These are phyloP conservation scores for Hamamelis virginiana DNA, from an alignment of 164 flowering plant genomes.

Conservation along the genomic window DNA sequence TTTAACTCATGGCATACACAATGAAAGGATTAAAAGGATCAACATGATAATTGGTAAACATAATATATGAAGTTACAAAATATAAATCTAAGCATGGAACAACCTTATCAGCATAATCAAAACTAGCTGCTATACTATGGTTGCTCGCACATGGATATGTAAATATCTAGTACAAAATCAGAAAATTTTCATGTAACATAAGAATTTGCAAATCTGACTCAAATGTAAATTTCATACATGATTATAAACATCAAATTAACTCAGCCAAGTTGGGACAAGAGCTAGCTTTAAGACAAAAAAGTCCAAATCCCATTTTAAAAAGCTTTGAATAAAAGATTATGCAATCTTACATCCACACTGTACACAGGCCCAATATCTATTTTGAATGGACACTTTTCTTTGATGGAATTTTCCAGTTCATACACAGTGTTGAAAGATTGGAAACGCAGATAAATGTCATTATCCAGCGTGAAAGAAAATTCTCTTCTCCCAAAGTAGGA, in stretches of 20 bases:
- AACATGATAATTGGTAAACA: not conserved
- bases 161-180: not conserved
- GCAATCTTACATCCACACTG: conserved; percentile 80
- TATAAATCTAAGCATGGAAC: too few relatives aligned
- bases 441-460: conserved; percentile 70
- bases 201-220: too few relatives aligned
- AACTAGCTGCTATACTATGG: not conserved
- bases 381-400: conserved; percentile 79
- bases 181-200: too few relatives aligned
- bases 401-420: conserved; percentile 76
- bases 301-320: too few relatives aligned
- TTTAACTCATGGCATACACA: too few relatives aligned
- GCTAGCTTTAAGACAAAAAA: too few relatives aligned
- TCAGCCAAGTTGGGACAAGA: too few relatives aligned
- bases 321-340: too few relatives aligned
- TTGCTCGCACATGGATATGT: not conserved
- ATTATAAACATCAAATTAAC: too few relatives aligned
- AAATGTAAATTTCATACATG: too few relatives aligned
- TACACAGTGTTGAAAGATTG: conserved; percentile 61
- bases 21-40: too few relatives aligned
- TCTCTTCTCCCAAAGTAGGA: conserved; percentile 87
- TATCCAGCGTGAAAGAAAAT: conserved; percentile 78
- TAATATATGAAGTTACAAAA: too few relatives aligned
- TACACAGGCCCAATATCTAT: conserved; percentile 97
- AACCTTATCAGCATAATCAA: not conserved